Evolutionary conservation across 2,329 filamentous ascomycete genomes (phyloP).

Genomic region (Paecilomyces sp.): DNA sequence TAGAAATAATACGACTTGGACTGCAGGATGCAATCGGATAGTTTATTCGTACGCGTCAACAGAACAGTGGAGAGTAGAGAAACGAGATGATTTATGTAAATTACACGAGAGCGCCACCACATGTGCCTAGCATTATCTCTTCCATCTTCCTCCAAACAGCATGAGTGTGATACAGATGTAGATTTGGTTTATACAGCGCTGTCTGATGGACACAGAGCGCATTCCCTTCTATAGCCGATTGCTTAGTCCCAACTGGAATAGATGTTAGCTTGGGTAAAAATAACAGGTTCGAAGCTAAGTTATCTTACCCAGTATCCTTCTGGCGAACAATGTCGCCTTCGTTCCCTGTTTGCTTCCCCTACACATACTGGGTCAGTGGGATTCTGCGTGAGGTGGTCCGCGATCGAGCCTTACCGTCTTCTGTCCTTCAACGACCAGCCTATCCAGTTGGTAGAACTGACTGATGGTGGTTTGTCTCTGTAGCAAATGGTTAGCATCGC

Average conservation of each 20-base stretch:
- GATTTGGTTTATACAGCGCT: neutral
- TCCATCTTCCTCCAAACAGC: neutral
- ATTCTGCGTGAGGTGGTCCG: neutral
- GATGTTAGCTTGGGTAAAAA: constrained; percentile 1
- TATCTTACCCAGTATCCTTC: constrained; percentile 65
- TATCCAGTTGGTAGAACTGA: constrained; percentile 88
- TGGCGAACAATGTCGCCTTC: constrained; percentile 61
- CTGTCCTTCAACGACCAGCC: constrained; percentile 84
- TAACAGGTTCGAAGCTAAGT: neutral
- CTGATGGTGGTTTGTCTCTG: constrained; percentile 93
- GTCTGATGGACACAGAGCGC: neutral
- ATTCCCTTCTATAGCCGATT: neutral
- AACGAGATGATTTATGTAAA: neutral
- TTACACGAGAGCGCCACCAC: neutral
- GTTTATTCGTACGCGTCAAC: neutral
- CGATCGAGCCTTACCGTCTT: constrained; percentile 55
- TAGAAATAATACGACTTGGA: neutral
- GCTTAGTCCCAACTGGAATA: constrained; percentile 7
- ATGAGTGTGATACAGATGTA: neutral
- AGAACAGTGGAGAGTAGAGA: neutral
- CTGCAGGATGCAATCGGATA: neutral
- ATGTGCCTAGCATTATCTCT: neutral
- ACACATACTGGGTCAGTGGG: constrained; percentile 3
- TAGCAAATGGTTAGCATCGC: constrained; percentile 26
- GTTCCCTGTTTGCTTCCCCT: constrained; percentile 63